Evolutionary conservation across 108 stramenopile species (phyloP).

Genomic region (Skeletonema grethae): DNA sequence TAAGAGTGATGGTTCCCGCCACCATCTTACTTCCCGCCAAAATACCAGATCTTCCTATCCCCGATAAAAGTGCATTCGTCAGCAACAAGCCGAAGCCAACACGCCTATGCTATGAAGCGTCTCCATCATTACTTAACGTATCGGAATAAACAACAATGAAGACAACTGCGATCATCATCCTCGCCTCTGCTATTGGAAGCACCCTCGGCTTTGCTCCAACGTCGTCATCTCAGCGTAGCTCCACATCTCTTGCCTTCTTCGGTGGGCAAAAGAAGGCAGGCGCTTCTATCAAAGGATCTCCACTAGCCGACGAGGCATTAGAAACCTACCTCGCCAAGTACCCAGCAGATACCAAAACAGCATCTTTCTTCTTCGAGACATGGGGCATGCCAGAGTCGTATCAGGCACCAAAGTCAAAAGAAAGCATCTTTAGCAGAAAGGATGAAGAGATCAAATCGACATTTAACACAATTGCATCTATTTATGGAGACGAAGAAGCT

Average conservation of each 20-base stretch:
- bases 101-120: not conserved
- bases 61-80: too few relatives aligned
- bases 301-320: constrained; percentile 58
- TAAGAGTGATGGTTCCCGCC: too few relatives aligned
- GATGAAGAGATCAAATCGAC: constrained; percentile 36
- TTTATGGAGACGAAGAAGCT: constrained; percentile 86
- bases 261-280: constrained; percentile 25
- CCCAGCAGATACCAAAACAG: constrained; percentile 24
- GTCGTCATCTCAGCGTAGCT: not conserved
- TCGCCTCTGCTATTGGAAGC: constrained; percentile 9
- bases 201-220: constrained; percentile 25
- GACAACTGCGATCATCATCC: not conserved
- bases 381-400: constrained; percentile 65
- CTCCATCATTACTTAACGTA: too few relatives aligned
- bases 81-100: not conserved
- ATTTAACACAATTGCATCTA: constrained; percentile 65
- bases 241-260: constrained; percentile 46
- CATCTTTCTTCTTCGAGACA: constrained; percentile 42
- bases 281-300: constrained; percentile 25
- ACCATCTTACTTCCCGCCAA: too few relatives aligned
- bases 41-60: too few relatives aligned
- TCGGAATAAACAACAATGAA: not conserved
- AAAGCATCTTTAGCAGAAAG: constrained; percentile 49
- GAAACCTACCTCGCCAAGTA: constrained; percentile 58
- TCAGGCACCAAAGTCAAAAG: constrained; percentile 12